Evolutionary conservation across 2,329 filamentous ascomycete genomes (phyloP), one percentile per base, ranked within the genome.

Genomic region (Cladobotryum protrusum): DNA sequence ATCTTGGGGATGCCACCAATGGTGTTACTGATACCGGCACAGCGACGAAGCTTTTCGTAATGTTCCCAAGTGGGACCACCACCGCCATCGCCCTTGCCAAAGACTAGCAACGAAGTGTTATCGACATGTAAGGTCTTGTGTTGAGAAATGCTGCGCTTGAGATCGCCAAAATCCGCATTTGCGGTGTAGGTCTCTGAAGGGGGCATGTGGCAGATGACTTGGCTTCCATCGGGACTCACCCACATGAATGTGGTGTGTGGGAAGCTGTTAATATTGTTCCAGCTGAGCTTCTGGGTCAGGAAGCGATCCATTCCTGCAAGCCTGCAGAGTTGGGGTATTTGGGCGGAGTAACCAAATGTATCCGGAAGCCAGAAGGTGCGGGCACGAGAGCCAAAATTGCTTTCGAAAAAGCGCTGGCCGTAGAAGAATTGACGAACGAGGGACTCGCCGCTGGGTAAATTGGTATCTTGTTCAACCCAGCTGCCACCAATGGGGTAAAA

Each of bases 261-360:
- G 72, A 97, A 99, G 63, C 87, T 95, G 72, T 97, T 97, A 78
- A 97, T 97, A 67, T 97, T 97, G 74, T 97, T 97, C 93, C 93
- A 99, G 74, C 92, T 97, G 52, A 99, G 76, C 73, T 99, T 99
- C 69, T 99, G 93, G 0, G 93, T 99, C 62, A 99, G 86, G 75
- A 99, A 99, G 33, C 92, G 83, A 51, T 82, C 87, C 93, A 99
- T 97, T 17, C 90, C 92, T n/a, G 93, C 87, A 24, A 96, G 74
- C 3, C 92, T 86, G 65, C 90, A 97, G 39, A 99, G 75, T 64
- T 99, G 93, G 12, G 93, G 93, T 39, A 99, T 79, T 68, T 99
- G 93, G 45, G 86, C 87, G 0, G 91, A 96, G 71, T 99, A 99
- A 13, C 93, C 93, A 71, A 99, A 99, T 0, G 93, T 99, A 67